These are phyloP conservation scores for Paecilomyces sp. DNA, from an alignment of 2,329 filamentous ascomycete genomes.

Conservation along the genomic window DNA sequence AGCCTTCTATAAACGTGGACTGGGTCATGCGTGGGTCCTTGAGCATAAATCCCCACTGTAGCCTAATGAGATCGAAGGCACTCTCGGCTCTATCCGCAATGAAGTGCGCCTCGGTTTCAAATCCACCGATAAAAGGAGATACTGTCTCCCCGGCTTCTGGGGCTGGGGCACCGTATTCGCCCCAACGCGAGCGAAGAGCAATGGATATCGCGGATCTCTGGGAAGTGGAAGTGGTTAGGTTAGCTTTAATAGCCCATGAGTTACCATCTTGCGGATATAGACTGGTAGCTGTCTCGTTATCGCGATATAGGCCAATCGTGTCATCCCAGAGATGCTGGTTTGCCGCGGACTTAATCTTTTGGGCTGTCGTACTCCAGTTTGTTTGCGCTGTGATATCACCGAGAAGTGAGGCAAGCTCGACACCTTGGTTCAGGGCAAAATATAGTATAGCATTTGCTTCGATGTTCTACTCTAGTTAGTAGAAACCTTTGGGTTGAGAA, in stretches of 20 bases:
- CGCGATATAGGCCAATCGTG: constrained; percentile 14
- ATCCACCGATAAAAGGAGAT: constrained; percentile 35
- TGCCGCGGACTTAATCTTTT: constrained; percentile 15
- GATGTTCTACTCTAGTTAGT: too few relatives aligned
- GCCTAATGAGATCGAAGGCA: constrained; percentile 37
- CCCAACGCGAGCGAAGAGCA: constrained; percentile 37
- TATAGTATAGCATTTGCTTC: too few relatives aligned
- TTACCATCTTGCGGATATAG: constrained; percentile 30
- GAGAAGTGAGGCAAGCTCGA: constrained; percentile 14
- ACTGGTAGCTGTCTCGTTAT: constrained; percentile 18
- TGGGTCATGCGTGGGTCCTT: constrained; percentile 48
- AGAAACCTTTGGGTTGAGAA: too few relatives aligned
- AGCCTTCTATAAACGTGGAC: constrained; percentile 47
- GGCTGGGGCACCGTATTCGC: constrained; percentile 38
- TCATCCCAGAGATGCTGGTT: constrained; percentile 21
- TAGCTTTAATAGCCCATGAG: constrained; percentile 27
- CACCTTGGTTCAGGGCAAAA: too few relatives aligned
- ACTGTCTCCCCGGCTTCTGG: constrained; percentile 35
- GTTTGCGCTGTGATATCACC: not conserved
- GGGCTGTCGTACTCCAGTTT: constrained; percentile 14
- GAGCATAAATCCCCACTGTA: constrained; percentile 52
- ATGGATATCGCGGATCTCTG: constrained; percentile 24
- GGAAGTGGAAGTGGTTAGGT: constrained; percentile 20
- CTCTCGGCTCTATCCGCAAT: constrained; percentile 27
- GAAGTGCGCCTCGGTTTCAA: constrained; percentile 39